These are phyloP conservation scores for Phytophthora capsici DNA, from an alignment of 352 stramenopile genomes.

Conservation along the genomic window DNA sequence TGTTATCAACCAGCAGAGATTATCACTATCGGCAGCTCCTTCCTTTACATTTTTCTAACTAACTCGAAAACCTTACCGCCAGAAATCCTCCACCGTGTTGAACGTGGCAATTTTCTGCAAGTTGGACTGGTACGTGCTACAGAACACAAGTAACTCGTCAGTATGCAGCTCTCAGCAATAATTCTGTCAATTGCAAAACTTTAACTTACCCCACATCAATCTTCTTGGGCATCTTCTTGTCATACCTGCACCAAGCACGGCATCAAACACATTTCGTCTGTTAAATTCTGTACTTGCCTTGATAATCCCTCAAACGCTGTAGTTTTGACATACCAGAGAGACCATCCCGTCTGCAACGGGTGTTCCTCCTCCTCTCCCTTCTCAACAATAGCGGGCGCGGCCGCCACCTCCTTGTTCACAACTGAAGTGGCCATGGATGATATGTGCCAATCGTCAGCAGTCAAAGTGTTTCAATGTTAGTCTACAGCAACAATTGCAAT, in stretches of 20 bases:
- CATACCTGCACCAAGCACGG: constrained; percentile 72
- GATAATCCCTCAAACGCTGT: background rate
- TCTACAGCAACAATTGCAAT: background rate
- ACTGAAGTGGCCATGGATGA: constrained; percentile 21
- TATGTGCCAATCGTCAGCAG: background rate
- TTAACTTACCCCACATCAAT: constrained; percentile 81
- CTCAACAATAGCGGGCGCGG: constrained; percentile 28
- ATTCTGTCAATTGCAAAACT: background rate
- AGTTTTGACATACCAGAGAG: constrained; percentile 72
- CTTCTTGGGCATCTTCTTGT: constrained; percentile 94
- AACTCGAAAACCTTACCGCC: constrained; percentile 60
- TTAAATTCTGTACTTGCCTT: background rate
- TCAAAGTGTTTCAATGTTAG: constrained; percentile 19
- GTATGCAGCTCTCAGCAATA: background rate
- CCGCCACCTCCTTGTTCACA: constrained; percentile 34
- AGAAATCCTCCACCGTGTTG: constrained; percentile 93
- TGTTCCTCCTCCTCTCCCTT: constrained; percentile 72
- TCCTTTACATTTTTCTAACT: background rate
- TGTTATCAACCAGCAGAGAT: constrained; percentile 19
- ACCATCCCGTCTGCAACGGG: constrained; percentile 89
- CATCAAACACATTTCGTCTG: constrained; percentile 14
- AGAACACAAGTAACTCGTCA: constrained; percentile 3
- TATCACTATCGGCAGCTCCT: constrained; percentile 2
- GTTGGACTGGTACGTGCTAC: constrained; percentile 52
- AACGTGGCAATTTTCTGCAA: constrained; percentile 92